Evolutionary conservation across 441 rosid genomes (phyloP).

Genomic region (Gossypium davidsonii): DNA sequence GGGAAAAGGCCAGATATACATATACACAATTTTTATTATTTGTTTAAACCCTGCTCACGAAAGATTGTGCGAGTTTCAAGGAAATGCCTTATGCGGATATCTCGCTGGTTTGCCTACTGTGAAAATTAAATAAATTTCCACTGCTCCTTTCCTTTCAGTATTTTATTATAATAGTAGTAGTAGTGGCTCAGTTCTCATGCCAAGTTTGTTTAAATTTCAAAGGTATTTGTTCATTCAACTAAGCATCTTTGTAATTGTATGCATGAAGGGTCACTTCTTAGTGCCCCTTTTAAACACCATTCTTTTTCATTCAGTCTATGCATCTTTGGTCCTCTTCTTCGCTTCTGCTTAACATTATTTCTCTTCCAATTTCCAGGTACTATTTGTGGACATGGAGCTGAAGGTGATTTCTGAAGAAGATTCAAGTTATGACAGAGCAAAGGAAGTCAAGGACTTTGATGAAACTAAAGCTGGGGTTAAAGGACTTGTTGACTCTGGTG

Average conservation of each 20-base stretch:
- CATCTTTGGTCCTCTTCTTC: constrained; percentile 11
- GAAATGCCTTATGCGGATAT: constrained; percentile 12
- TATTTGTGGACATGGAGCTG: constrained; percentile 26
- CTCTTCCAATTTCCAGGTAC: not conserved
- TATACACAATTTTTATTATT: not conserved
- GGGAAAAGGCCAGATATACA: not conserved
- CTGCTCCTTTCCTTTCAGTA: not conserved
- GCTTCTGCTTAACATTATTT: not conserved
- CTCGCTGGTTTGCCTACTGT: not conserved
- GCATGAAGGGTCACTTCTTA: constrained; percentile 7
- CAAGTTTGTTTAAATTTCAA: not conserved
- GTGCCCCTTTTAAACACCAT: not conserved
- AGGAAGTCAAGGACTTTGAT: constrained; percentile 38
- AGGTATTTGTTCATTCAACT: constrained; percentile 3
- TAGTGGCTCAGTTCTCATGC: not conserved
- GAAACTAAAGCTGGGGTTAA: constrained; percentile 38
- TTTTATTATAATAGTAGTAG: not conserved
- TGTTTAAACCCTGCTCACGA: not conserved
- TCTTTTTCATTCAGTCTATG: constrained; percentile 11
- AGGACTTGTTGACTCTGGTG: constrained; percentile 39
- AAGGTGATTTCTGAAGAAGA: constrained; percentile 18
- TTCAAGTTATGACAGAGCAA: constrained; percentile 25
- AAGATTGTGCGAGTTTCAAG: constrained; percentile 7
- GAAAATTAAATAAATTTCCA: not conserved
- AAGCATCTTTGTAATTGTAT: constrained; percentile 16